Evolutionary conservation across 202 grass and related monocot genomes (phyloP), one percentile per base, ranked within the genome.

Genomic region (Setaria italica): DNA sequence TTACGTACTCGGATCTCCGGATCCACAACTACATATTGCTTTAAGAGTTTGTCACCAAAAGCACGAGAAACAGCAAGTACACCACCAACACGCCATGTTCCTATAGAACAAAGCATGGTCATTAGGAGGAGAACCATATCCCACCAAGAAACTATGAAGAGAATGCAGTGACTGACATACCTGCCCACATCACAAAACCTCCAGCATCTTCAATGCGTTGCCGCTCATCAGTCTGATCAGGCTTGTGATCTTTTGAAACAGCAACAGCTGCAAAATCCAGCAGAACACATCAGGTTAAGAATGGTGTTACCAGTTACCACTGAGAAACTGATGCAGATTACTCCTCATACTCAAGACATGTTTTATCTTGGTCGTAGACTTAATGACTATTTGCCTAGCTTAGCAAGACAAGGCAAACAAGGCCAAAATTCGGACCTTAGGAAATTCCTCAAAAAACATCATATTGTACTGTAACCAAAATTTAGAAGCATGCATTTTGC

Each of bases 171-270:
- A 45, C 17, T 73, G 21, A 15, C 54, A 14, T 94, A 99, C 97
- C 93, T 74, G 92, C 93, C 97, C 97, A 99, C 91, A 96, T 96
- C 58, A 96, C 97, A 80, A 94, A 99, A 63, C 97, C 97, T 79
- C 97, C 97, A 29, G 93, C 97, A 20, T 99, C 91, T 80, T 99
- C 97, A 68, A 99, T 99, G 51, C 97, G 84, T 57, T 94, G 97
- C 55, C 93, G 82, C 83, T 99, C 93, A 82, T 99, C 93, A 56
- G 90, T 87, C 85, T 96, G 92, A 80, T 99, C 97, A 71, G 93
- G 97, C 32, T 99, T 99, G 68, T 99, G 93, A 84, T 99, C 97
- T 80, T 91, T 95, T 17, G 97, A 99, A 79, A 94, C 91, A 86
- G 93, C 85, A 9, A 99, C 80, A 59, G 97, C 97, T 99, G 79